A percentile compares a stretch with the other conserved stretches of the same genome.
phyloP scores from a whole-genome alignment of 192 early-diverging fungal genomes.

The Mortierella antarctica region DNA sequence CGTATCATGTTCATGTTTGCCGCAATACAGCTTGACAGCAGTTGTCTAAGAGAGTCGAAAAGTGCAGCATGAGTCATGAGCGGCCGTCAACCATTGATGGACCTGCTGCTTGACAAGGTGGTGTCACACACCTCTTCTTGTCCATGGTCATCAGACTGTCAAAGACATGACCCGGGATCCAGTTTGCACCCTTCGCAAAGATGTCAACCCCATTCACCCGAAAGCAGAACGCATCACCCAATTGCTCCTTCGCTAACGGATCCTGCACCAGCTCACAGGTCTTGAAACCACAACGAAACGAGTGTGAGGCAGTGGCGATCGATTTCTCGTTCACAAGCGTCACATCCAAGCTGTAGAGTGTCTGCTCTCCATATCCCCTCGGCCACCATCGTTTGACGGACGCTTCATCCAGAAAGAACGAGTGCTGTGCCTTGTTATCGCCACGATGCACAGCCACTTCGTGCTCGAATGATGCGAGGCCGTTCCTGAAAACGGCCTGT shows the following conservation, averaged over 20 bases:
- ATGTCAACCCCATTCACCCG: slow-evolving; percentile 57
- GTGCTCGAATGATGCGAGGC: not conserved
- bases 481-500: not conserved
- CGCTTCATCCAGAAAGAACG: not conserved
- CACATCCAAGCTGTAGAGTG: not conserved
- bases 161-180: slow-evolving; percentile 71
- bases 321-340: slow-evolving; percentile 1
- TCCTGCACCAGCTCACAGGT: slow-evolving; percentile 44
- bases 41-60: slow-evolving; percentile 7
- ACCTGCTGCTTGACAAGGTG: not conserved
- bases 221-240: slow-evolving; percentile 61
- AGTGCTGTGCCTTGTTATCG: not conserved
- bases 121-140: slow-evolving; percentile 20
- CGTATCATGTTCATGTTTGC: slow-evolving; percentile 71
- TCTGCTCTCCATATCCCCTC: slow-evolving; percentile 21
- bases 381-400: slow-evolving; percentile 30
- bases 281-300: slow-evolving; percentile 47
- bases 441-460: not conserved
- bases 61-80: not conserved
- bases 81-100: not conserved
- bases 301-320: not conserved
- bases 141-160: slow-evolving; percentile 29
- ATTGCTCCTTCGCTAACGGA: slow-evolving; percentile 13
- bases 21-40: slow-evolving; percentile 43
- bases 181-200: slow-evolving; percentile 64